Evolutionary conservation across 2,329 filamentous ascomycete genomes (phyloP), one percentile per base, ranked within the genome.

Genomic region (Aspergillus pseudotamarii): DNA sequence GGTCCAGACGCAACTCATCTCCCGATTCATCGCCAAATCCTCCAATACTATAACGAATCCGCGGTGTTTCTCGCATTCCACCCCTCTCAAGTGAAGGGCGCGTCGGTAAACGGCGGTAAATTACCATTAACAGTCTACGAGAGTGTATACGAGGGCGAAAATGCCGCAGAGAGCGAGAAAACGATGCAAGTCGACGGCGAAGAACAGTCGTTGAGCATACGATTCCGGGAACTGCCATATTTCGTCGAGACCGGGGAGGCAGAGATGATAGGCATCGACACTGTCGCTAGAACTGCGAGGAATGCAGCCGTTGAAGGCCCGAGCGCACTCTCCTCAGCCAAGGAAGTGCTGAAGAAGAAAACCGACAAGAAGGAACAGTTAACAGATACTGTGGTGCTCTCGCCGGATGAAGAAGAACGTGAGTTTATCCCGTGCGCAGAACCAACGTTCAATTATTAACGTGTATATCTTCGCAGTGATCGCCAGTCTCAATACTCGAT

Each of bases 231-330:
- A 73, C 80, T 98, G 11, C 88, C 90, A 1, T 98, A 95, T 77
- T 90, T 90, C 0, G 89, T 98, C 2, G 95, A 98, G 80, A 97
- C 94, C 0, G 93, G 92, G 11, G 94, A 98, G 77, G 94, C 94
- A 1, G 95, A 99, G 78, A 97, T 97, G 93, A 98, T 99, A 68
- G 91, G 92, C 69, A 92, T 99, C 72, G 93, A 97, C 78, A 96
- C 94, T 68, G 91, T 99, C 23, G 94, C 94, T 0, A 89, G 90
- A 58, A 92, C 91, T 45, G 91, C 91, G 54, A 92, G 91, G 55
- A 94, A 92, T 72, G 94, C 93, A 28, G 89, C 91, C 12, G 88
- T 88, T 36, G 81, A 87, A 28, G 76, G 79, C 21, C 63, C 69
- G 53, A 57, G 67, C 58, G 57, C 64, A 45, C 51, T 36, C 3